Base-by-base conservation (phyloP, 495 filamentous ascomycete species). In the Wilcoxina mikolae region DNA sequence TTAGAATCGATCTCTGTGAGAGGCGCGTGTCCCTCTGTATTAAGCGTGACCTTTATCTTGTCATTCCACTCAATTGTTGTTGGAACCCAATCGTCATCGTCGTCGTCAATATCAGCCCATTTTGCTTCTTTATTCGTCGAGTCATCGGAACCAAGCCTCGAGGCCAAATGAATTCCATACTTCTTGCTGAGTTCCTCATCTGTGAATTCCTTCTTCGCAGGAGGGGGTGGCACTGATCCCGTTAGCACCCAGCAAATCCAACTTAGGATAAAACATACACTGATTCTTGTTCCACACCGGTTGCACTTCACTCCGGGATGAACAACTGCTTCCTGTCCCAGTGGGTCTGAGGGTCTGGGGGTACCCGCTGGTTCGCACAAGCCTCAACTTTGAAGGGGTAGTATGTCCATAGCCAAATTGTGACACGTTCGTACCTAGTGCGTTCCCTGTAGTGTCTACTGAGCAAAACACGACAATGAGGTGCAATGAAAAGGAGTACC, bases 51-150 rank as follows among this genome's bases (percentile, higher is more conserved):
- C 71, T 96, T 95, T 12, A 89, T 96, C 28, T 89, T 90, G 68
- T 99, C 91, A 58, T 83, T 87, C 91, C 91, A 99, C 58, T 94
- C 87, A 56, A 96, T 94, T 4, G 84, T 82, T 58, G 96, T 89
- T 0, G 91, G 93, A 2, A 84, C 87, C 91, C 91, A 99, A 65
- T 96, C 89, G 53, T 96, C 91, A 65, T 95, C 88, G 58, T 99
- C 91, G 55, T 99, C 91, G 55, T 96, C 91, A 55, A 98, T 95
- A 71, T 99, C 91, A 17, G 93, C 91, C 91, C 91, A 99, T 65
- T 87, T 90, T 15, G 87, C 79, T 50, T 90, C 85, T 56, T 89
- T 88, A 15, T 83, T 81, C 39, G 76, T 78, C 12, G 79, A 78
- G 56, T 78, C 77, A 62, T 96, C 89, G 52, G 86, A 77, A 48